Conservation (phyloP, 108 stramenopile species). For the Cyclostephanos tholiformis region DNA sequence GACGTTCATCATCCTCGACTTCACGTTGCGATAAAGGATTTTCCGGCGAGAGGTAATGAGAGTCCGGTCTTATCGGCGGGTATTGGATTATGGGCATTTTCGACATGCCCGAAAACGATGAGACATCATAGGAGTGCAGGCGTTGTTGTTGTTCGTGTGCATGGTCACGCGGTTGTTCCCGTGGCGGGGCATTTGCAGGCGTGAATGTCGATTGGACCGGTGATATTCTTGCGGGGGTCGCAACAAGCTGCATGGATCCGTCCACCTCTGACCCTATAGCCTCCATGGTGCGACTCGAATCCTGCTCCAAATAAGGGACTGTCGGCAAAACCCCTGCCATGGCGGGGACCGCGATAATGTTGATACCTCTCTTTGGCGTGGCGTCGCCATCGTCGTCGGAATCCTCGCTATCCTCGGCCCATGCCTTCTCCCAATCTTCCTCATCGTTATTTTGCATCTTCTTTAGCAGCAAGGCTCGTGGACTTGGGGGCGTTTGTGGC, state of each 20-base stretch:
- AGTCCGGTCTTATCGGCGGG: constrained; percentile 3
- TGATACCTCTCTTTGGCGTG: constrained; percentile 13
- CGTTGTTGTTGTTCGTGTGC: neutral
- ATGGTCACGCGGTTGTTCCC: neutral
- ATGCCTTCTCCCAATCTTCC: constrained; percentile 55
- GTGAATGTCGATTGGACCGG: neutral
- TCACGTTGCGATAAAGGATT: neutral
- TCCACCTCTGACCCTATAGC: too few species aligned
- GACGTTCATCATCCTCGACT: constrained; percentile 18
- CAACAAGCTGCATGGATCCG: neutral
- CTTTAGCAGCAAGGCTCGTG: constrained; percentile 17
- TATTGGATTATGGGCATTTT: constrained; percentile 16
- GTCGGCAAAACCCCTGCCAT: constrained; percentile 1
- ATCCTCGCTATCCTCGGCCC: constrained; percentile 47
- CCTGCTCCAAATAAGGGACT: neutral
- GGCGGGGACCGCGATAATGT: neutral
- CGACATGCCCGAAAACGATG: neutral
- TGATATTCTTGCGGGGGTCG: neutral
- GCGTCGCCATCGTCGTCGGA: constrained; percentile 40
- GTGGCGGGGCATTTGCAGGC: neutral
- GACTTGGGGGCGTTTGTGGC: constrained; percentile 20
- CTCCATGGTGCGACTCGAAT: too few species aligned
- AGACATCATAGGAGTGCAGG: neutral
- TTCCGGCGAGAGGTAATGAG: neutral
- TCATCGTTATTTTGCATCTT: constrained; percentile 47